Evolutionary conservation across 2,329 filamentous ascomycete species (phyloP).

Genomic region (Paecilomyces sp.): DNA sequence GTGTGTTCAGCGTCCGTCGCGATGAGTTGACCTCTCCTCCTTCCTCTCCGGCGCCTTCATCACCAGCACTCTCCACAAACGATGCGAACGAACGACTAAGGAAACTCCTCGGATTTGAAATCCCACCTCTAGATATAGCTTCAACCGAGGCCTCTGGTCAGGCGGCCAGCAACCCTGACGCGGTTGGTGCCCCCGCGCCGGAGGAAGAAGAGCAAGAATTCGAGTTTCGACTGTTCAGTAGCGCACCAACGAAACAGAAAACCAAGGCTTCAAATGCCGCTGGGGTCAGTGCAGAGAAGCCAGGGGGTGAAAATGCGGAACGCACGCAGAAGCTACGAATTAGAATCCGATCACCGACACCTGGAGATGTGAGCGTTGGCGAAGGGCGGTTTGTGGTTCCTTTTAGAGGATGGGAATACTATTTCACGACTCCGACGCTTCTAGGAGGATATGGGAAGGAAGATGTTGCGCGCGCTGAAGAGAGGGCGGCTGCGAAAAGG

Average conservation of each 20-base stretch:
- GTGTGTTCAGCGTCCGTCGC: slow-evolving; percentile 23
- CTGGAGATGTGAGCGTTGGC: slow-evolving; percentile 13
- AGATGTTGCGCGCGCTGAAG: slow-evolving; percentile 6
- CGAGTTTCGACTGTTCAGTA: slow-evolving; percentile 34
- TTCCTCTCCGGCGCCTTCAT: slow-evolving; percentile 20
- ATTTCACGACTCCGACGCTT: slow-evolving; percentile 29
- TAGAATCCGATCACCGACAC: slow-evolving; percentile 31
- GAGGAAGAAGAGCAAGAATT: slow-evolving; percentile 30
- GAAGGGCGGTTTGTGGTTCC: slow-evolving; percentile 33
- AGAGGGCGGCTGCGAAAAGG: slow-evolving; percentile 11
- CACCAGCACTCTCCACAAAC: slow-evolving; percentile 18
- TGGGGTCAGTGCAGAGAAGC: neutral
- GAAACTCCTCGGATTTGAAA: slow-evolving; percentile 26
- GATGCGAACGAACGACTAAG: slow-evolving; percentile 25
- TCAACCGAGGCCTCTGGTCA: neutral
- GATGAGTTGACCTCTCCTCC: slow-evolving; percentile 25
- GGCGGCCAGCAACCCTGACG: neutral
- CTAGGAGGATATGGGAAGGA: slow-evolving; percentile 11
- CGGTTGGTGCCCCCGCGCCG: slow-evolving; percentile 1
- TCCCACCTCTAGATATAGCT: slow-evolving; percentile 8
- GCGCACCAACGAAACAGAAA: slow-evolving; percentile 17
- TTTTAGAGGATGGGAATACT: slow-evolving; percentile 36
- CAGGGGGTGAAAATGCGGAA: neutral
- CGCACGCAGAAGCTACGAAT: slow-evolving; percentile 31
- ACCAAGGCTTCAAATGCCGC: neutral